phyloP scores from a whole-genome alignment of 208 protist species.

The Entamoeba invadens region DNA sequence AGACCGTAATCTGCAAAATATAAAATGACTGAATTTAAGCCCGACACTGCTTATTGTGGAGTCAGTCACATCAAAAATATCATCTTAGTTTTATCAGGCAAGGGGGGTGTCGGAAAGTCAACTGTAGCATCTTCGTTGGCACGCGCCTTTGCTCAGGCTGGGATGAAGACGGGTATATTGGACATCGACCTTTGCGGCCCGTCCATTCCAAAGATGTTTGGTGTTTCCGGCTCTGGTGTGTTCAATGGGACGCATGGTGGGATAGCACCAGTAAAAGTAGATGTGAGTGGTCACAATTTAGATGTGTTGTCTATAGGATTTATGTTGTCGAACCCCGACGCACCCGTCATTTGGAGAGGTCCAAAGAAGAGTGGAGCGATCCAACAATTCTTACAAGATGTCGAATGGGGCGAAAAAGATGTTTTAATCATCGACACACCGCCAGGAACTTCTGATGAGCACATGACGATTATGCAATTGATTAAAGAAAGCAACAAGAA shows the following conservation, averaged over 20 bases:
- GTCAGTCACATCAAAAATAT: conserved; percentile 52
- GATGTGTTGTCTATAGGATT: conserved; percentile 29
- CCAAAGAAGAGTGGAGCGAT: conserved; percentile 24
- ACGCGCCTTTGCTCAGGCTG: conserved; percentile 51
- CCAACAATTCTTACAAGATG: conserved; percentile 34
- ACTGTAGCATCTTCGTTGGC: conserved; percentile 87
- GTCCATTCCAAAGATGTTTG: conserved; percentile 76
- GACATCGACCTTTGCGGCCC: conserved; percentile 99
- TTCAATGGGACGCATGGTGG: neutral
- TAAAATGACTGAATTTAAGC: neutral
- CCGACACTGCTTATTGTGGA: neutral
- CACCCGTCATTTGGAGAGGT: conserved; percentile 35
- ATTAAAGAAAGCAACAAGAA: neutral
- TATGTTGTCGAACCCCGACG: conserved; percentile 5
- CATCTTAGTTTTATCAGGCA: conserved; percentile 92
- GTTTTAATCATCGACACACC: conserved; percentile 96
- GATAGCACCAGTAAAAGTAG: neutral
- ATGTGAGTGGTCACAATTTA: neutral
- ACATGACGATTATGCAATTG: conserved; percentile 19
- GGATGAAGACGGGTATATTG: conserved; percentile 72
- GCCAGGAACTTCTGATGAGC: conserved; percentile 88
- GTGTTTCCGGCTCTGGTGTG: conserved; percentile 50
- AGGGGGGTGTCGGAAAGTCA: conserved; percentile 88
- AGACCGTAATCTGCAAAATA: no score
- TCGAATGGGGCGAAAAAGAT: conserved; percentile 64